Evolutionary conservation across 163 green algal genomes (phyloP), one percentile per base, ranked within the genome.

Genomic region (Scenedesmus sp.): DNA sequence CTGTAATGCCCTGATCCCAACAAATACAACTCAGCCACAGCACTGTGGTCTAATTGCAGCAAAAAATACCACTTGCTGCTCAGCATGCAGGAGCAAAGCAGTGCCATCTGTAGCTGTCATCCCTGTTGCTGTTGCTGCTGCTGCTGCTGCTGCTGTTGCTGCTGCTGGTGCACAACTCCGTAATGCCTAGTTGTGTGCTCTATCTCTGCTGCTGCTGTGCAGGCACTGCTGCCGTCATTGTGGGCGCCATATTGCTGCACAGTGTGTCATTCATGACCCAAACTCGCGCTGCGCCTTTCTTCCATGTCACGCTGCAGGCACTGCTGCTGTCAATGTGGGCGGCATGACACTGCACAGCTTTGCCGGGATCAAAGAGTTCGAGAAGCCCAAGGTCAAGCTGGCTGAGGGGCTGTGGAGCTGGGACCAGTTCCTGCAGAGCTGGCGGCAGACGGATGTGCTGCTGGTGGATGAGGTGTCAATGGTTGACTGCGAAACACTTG

Each of bases 401-500:
- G 84, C 84, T 61, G 59, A 89, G 42, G n/a, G 61, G 3, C 61
- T 89, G 40, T 89, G 59, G 59, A 10, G 35, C 2, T 89, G 84
- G 84, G 12, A 22, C 4, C 44, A 68, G 84, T 89, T 65, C 40
- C n/a, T 53, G 40, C 30, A 89, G 13, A 35, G 13, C 40, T 89
- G 40, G 40, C 2, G 46, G 10, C 4, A 44, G 37, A 68, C 61
- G 18, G 84, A 89, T 46, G 42, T 53, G 40, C 84, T 89, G 61
- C 37, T 89, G 37, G 37, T 89, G 42, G 84, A 89, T 70, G 84
- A 89, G 37, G 59, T 89, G n/a, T 51, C 26, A 42, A 89, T 89
- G 84, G 43, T 89, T 30, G 84, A 79, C n/a, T 79, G 56, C 12
- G 84, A 61, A 2, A 15, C 37, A 24, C 43, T 89, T 4, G 84